Evolutionary conservation across 306 rosid species (phyloP), one percentile per base, ranked within the genome.

Genomic region (Trifolium pratense): DNA sequence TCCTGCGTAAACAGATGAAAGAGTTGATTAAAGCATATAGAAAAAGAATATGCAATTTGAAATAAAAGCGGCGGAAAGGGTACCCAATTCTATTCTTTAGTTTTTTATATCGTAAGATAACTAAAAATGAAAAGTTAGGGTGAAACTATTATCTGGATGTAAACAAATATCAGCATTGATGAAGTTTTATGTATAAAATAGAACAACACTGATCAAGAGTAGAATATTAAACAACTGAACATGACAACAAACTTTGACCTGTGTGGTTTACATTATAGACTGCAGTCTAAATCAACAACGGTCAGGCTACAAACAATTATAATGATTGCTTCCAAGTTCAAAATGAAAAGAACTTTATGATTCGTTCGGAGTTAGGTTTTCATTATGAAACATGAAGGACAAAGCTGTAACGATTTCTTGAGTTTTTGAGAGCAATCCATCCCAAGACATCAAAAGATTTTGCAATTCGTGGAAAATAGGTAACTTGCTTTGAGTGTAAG

Each of bases 1-100:
- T 92, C 99, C 99, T 95, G 86, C 29, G 65, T 65, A 25, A 57
- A 64, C 37, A 80, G 56, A 78, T 20, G 49, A 81, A 76, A 45
- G 53, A 78, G 71, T 74, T 80, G 67, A 78, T 59, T 43, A 71
- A 64, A 68, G 81, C 74, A 23, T 34, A 48, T 76, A 23, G 74
- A 60, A 49, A 80, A 49, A 68, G 17, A 60, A 65, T 53, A 37
- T 7, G 31, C 14, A 45, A 15, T 21, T 46, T 57, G 32, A 29
- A 45, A 57, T 66, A 39, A 26, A 48, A 66, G 20, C 7, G 16
- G 66, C 39, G n/a, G 39, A 32, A 42, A 48, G 29, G 43, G 13
- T 36, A 63, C 9, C 18, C 2, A 10, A 57, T 56, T 56, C 14
- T 53, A 62, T 70, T 40, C 37, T 60, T 37, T 10, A 11, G 9